Evolutionary conservation across 2,329 filamentous ascomycete species (phyloP).

Genomic region (Nectriaceae sp.): DNA sequence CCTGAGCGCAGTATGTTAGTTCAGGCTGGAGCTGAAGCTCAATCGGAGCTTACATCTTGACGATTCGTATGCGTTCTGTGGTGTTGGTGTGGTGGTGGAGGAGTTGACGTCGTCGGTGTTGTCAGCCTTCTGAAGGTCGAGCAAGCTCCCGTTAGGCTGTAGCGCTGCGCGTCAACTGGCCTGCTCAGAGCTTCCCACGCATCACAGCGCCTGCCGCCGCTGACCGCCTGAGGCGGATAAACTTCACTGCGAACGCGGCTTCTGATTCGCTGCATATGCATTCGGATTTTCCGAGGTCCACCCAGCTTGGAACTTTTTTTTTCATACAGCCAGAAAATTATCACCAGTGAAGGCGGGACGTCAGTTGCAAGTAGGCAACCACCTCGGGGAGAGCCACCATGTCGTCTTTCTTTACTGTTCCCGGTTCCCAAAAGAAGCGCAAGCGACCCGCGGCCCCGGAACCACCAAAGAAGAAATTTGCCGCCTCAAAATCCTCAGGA

Average conservation of each 20-base stretch:
- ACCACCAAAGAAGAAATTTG: slow-evolving; percentile 60
- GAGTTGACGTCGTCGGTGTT: slow-evolving; percentile 7
- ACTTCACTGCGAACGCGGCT: slow-evolving; percentile 25
- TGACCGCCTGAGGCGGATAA: slow-evolving; percentile 38
- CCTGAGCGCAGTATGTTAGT: slow-evolving; percentile 52
- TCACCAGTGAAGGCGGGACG: slow-evolving; percentile 28
- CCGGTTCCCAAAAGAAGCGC: slow-evolving; percentile 85
- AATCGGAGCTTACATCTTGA: slow-evolving; percentile 25
- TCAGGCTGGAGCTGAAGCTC: slow-evolving; percentile 8
- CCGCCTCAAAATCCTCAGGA: slow-evolving; percentile 45
- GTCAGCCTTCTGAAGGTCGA: slow-evolving; percentile 24
- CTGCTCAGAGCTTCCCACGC: slow-evolving; percentile 19
- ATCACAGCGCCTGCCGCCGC: slow-evolving; percentile 30
- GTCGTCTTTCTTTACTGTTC: slow-evolving; percentile 95
- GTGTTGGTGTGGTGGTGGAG: slow-evolving; percentile 14
- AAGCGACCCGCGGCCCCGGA: slow-evolving; percentile 66
- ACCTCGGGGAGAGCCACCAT: slow-evolving; percentile 49
- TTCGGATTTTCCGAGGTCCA: slow-evolving; percentile 27
- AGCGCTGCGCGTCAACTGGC: slow-evolving; percentile 39
- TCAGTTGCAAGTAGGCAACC: slow-evolving; percentile 29
- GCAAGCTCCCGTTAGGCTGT: slow-evolving; percentile 38
- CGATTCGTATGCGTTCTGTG: slow-evolving; percentile 16
- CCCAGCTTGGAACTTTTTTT: slow-evolving; percentile 42
- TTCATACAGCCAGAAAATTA: slow-evolving; percentile 29
- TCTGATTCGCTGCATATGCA: slow-evolving; percentile 25